A percentile compares a stretch with the other conserved stretches of the same genome.
phyloP scores from a whole-genome alignment of 164 flowering plant genomes.

The Litsea cubeba region DNA sequence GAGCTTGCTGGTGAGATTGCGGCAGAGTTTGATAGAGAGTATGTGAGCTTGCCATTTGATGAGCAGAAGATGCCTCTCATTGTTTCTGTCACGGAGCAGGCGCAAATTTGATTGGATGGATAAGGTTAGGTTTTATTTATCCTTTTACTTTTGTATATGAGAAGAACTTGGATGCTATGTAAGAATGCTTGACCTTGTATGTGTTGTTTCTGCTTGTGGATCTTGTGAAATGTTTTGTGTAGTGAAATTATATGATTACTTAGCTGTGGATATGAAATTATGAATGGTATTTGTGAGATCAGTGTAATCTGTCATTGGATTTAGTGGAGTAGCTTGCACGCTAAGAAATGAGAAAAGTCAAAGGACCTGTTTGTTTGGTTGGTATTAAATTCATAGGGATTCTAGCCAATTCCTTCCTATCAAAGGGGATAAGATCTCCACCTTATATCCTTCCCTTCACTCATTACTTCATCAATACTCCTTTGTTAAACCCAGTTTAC shows the following conservation, averaged over 20 bases:
- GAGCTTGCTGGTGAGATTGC: conserved; percentile 69
- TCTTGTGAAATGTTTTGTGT: neutral
- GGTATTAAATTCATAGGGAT: too few species aligned
- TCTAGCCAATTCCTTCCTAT: too few species aligned
- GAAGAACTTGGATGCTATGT: neutral
- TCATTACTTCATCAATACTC: too few species aligned
- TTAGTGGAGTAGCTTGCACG: too few species aligned
- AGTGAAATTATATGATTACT: neutral
- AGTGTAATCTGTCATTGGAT: too few species aligned
- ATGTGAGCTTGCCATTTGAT: conserved; percentile 67
- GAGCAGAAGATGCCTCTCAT: conserved; percentile 62
- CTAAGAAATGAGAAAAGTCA: too few species aligned
- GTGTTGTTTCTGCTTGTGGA: neutral
- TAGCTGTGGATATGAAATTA: too few species aligned
- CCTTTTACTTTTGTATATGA: neutral
- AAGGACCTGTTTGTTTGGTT: too few species aligned
- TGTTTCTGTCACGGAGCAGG: conserved; percentile 32
- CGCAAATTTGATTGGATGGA: conserved; percentile 9
- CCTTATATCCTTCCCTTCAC: too few species aligned
- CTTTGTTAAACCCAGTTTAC: too few species aligned
- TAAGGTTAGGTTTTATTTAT: neutral
- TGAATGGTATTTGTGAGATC: too few species aligned
- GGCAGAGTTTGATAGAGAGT: conserved; percentile 65
- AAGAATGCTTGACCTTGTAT: neutral
- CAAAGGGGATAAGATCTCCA: too few species aligned